Percentiles rank a stretch among this genome's conserved stretches.
These are phyloP conservation scores for Thelonectria rubi DNA, from an alignment of 2,329 filamentous ascomycete genomes.

Conservation along the genomic window DNA sequence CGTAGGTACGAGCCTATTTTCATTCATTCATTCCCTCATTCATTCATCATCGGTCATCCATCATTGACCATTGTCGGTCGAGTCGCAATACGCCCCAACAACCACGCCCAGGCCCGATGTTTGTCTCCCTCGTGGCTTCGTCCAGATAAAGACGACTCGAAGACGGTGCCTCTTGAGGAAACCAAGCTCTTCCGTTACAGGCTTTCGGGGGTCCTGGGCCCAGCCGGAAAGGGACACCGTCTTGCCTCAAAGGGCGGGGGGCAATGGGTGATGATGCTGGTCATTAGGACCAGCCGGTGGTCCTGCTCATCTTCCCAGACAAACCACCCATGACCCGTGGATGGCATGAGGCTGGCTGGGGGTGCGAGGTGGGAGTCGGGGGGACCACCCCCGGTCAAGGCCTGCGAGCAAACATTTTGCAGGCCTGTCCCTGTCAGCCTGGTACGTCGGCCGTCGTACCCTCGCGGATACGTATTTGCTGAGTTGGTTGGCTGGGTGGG, in stretches of 20 bases:
- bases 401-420: constrained; percentile 27
- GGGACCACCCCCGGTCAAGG: constrained; percentile 11
- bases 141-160: constrained; percentile 9
- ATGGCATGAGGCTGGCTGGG: constrained; percentile 24
- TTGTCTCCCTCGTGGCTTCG: constrained; percentile 14
- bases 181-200: constrained; percentile 17
- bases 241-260: constrained; percentile 26
- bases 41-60: not conserved
- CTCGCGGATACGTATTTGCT: constrained; percentile 6
- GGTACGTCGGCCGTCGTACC: constrained; percentile 36
- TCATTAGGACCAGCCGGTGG: constrained; percentile 36
- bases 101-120: not conserved
- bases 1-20: not conserved
- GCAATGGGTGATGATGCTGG: constrained; percentile 15
- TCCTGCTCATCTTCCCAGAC: constrained; percentile 39
- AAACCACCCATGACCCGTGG: constrained; percentile 14
- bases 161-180: constrained; percentile 23
- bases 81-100: not conserved
- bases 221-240: constrained; percentile 27
- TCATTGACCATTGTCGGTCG: not conserved
- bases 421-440: constrained; percentile 38
- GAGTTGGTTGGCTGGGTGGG: constrained; percentile 32
- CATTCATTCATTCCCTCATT: not conserved
- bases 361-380: constrained; percentile 2
- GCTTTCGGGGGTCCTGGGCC: constrained; percentile 8